These are phyloP conservation scores for Evernia prunastri DNA, from an alignment of 495 filamentous ascomycete species.

Conservation along the genomic window DNA sequence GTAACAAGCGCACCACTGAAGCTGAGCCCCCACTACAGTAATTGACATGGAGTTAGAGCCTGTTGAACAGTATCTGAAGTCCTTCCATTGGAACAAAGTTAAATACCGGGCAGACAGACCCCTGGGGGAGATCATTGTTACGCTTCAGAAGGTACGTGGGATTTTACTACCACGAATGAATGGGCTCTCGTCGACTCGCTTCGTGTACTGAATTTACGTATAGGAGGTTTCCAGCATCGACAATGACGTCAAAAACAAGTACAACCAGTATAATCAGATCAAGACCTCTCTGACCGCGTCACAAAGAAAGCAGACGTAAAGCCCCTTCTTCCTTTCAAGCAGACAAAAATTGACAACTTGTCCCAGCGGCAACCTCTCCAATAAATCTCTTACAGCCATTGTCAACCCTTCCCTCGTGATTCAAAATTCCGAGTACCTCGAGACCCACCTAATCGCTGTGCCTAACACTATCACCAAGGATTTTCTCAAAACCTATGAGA, in stretches of 20 bases:
- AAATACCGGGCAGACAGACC: conserved; percentile 91
- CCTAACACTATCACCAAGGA: conserved; percentile 73
- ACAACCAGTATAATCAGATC: conserved; percentile 82
- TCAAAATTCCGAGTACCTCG: conserved; percentile 89
- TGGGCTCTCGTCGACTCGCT: no score
- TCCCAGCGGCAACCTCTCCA: conserved; percentile 81
- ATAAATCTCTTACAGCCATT: conserved; percentile 82
- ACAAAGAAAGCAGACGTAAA: conserved; percentile 78
- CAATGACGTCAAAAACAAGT: conserved; percentile 89
- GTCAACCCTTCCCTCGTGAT: conserved; percentile 73
- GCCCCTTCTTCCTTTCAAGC: neutral
- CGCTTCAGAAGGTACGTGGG: conserved; percentile 66
- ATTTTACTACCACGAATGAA: neutral
- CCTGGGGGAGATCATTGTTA: conserved; percentile 75
- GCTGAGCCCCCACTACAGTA: neutral
- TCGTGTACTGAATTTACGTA: neutral
- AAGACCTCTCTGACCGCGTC: conserved; percentile 74
- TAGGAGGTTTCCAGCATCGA: conserved; percentile 83
- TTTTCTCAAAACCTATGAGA: conserved; percentile 84
- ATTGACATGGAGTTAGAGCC: conserved; percentile 54
- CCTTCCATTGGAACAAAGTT: conserved; percentile 92
- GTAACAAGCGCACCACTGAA: conserved; percentile 45
- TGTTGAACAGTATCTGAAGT: conserved; percentile 82
- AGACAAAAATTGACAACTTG: conserved; percentile 20
- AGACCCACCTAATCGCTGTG: conserved; percentile 88